Conservation (phyloP, 1,139 yeast genomes). For the Geotrichum candidum region DNA sequence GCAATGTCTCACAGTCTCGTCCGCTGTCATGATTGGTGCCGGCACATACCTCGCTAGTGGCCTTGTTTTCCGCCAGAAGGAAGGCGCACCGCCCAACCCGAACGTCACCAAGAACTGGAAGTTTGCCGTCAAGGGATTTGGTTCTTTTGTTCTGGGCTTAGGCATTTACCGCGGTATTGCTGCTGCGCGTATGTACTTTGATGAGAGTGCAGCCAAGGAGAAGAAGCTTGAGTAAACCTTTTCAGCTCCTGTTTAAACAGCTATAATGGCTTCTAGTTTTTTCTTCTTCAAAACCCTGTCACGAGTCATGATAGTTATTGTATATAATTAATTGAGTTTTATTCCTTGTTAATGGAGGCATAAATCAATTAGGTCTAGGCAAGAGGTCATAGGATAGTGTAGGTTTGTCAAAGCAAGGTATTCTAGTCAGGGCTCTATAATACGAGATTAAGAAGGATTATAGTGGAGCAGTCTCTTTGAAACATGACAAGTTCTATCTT, state of each 20-base stretch:
- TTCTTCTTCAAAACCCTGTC: neutral
- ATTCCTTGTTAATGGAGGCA: neutral
- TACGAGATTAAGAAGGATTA: too few species aligned
- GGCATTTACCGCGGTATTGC: conserved; percentile 56
- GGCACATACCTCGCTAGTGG: conserved; percentile 56
- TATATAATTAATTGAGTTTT: neutral
- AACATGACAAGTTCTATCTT: too few species aligned
- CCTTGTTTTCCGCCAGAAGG: conserved; percentile 42
- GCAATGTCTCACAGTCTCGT: conserved; percentile 59
- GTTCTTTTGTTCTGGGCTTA: conserved; percentile 46
- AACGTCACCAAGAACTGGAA: conserved; percentile 51
- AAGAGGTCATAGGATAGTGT: neutral
- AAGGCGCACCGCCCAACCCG: conserved; percentile 30
- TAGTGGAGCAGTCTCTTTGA: too few species aligned
- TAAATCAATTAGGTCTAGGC: neutral
- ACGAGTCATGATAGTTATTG: neutral
- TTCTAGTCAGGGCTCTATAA: too few species aligned
- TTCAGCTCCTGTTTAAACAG: neutral
- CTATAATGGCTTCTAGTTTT: neutral
- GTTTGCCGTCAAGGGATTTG: conserved; percentile 48
- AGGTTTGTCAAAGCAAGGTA: neutral
- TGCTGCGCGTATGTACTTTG: conserved; percentile 35
- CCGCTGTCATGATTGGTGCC: conserved; percentile 49
- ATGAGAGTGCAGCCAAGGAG: neutral
- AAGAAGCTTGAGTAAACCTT: neutral